phyloP scores from a whole-genome alignment of 1,139 yeast species.

The Yamadazyma blattariae region DNA sequence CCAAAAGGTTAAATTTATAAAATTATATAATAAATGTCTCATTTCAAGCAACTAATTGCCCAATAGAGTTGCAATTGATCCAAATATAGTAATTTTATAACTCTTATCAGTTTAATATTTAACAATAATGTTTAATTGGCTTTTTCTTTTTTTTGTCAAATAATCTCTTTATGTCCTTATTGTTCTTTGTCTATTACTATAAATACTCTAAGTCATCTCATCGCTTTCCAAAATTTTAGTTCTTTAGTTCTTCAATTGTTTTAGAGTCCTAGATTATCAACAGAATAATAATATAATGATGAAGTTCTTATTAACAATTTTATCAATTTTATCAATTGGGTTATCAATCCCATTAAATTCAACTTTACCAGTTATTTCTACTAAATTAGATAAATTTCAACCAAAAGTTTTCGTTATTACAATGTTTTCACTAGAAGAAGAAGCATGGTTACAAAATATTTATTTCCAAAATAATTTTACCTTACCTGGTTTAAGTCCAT shows the following conservation, averaged over 20 bases:
- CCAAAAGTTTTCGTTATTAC: conserved; percentile 58
- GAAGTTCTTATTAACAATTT: not conserved
- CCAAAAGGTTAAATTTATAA: no score
- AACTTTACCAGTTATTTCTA: not conserved
- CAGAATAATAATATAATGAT: no score
- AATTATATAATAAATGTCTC: no score
- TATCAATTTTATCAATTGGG: not conserved
- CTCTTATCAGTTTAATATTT: no score
- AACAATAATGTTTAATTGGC: no score
- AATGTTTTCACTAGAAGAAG: conserved; percentile 55
- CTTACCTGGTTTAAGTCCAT: conserved; percentile 63
- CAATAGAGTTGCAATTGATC: no score
- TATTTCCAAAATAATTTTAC: conserved; percentile 52
- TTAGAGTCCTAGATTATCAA: no score
- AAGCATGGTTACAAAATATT: conserved; percentile 50
- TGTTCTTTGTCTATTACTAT: conserved; percentile 1
- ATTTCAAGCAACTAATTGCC: no score
- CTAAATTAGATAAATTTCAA: conserved; percentile 5
- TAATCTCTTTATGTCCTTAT: conserved; percentile 5
- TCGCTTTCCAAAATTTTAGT: no score
- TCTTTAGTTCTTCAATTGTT: no score
- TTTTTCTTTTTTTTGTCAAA: no score
- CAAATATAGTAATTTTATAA: no score
- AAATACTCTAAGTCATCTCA: not conserved
- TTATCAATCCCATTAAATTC: conserved; percentile 1